Conservation (phyloP, 2,329 filamentous ascomycete species). For the Penicillium sp. region DNA sequence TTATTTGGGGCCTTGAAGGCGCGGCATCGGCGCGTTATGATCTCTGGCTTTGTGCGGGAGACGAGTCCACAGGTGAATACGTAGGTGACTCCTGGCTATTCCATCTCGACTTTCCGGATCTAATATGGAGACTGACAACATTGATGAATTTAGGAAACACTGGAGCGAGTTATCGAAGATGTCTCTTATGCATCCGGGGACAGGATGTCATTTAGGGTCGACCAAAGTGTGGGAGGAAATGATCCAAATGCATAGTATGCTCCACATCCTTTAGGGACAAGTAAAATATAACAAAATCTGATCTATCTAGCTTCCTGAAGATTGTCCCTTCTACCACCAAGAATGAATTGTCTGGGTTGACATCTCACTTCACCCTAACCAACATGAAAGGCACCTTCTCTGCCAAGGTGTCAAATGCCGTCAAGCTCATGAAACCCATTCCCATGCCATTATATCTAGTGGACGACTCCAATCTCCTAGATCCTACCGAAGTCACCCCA, state of each 20-base stretch:
- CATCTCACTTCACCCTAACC: slow-evolving; percentile 64
- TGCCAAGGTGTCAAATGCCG: slow-evolving; percentile 31
- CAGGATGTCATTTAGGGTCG: slow-evolving; percentile 46
- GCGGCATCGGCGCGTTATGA: slow-evolving; percentile 45
- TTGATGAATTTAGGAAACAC: slow-evolving; percentile 38
- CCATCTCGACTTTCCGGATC: not conserved
- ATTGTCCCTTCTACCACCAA: slow-evolving; percentile 57
- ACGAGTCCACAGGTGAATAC: slow-evolving; percentile 51
- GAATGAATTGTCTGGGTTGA: slow-evolving; percentile 51
- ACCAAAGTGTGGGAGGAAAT: slow-evolving; percentile 44
- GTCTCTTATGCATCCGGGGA: slow-evolving; percentile 42
- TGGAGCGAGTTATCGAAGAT: slow-evolving; percentile 41
- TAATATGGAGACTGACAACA: slow-evolving; percentile 2
- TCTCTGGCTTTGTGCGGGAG: slow-evolving; percentile 61
- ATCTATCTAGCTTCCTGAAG: slow-evolving; percentile 53
- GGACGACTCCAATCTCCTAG: slow-evolving; percentile 6
- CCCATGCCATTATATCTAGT: slow-evolving; percentile 3
- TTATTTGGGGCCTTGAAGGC: slow-evolving; percentile 20
- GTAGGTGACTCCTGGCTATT: slow-evolving; percentile 30
- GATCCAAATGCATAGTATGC: slow-evolving; percentile 58
- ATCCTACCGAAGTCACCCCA: not conserved
- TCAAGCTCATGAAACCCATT: slow-evolving; percentile 19
- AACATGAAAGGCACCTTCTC: slow-evolving; percentile 64
- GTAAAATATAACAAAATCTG: not conserved
- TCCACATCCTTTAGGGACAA: not conserved